Conservation (phyloP, 2,329 filamentous ascomycete species). For the Helotiales sp. region DNA sequence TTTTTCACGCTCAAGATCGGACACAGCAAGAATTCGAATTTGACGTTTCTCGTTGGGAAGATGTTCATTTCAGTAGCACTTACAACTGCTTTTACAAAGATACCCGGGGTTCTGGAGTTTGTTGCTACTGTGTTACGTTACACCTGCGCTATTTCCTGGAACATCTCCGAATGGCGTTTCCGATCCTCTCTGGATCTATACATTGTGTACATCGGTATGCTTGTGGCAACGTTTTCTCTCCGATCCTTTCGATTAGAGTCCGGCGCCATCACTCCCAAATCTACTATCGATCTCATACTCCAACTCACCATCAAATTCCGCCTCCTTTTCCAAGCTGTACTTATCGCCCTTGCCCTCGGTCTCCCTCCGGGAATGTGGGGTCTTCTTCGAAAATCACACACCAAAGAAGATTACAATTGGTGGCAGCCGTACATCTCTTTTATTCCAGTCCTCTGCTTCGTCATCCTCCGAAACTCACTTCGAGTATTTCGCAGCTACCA, state of each 20-base stretch:
- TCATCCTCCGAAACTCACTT: conserved; percentile 57
- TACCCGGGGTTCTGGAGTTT: conserved; percentile 50
- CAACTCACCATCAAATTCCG: conserved; percentile 23
- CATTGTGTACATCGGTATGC: conserved; percentile 61
- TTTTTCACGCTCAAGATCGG: conserved; percentile 56
- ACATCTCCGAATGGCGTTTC: conserved; percentile 55
- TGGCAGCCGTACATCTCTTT: conserved; percentile 59
- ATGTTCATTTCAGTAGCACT: conserved; percentile 51
- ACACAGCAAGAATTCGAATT: conserved; percentile 49
- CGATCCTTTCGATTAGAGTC: conserved; percentile 38
- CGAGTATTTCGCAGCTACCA: conserved; percentile 49
- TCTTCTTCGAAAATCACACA: conserved; percentile 34
- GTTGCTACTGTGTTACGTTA: conserved; percentile 46
- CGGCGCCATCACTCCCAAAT: conserved; percentile 33
- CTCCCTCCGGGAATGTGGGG: conserved; percentile 34
- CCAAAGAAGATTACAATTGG: conserved; percentile 53
- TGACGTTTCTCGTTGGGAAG: conserved; percentile 52
- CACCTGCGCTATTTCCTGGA: conserved; percentile 55
- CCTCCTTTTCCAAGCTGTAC: conserved; percentile 22
- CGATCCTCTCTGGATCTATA: conserved; percentile 58
- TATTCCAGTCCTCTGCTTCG: conserved; percentile 57
- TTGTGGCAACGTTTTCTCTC: conserved; percentile 51
- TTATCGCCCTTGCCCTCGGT: conserved; percentile 29
- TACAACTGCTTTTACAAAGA: conserved; percentile 46
- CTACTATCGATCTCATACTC: conserved; percentile 32